Evolutionary conservation across 495 filamentous ascomycete species (phyloP), one percentile per base, ranked within the genome.

Genomic region (Trichoderma reesei): DNA sequence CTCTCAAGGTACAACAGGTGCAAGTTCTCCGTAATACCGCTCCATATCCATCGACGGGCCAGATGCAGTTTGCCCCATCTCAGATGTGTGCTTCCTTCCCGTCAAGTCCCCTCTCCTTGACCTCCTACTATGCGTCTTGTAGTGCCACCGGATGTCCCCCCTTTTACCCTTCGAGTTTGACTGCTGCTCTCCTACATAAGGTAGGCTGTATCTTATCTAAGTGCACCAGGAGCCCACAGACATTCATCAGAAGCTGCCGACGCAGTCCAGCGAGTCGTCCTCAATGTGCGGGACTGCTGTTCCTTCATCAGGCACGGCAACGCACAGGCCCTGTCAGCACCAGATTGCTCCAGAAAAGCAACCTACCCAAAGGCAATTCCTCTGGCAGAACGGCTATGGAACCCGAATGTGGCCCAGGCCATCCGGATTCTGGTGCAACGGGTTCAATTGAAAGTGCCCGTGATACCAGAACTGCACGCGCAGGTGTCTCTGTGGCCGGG

Each of bases 61-160:
- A 56, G 51, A 13, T 56, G 51, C 51, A 56, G 51, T 33, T 56
- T n/a, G 51, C 51, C 51, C 51, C 51, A 34, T 56, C 31, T 56
- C 51, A 56, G 51, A 39, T 39, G 37, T 39, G 5, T 39, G 51
- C 9, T 56, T 9, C 34, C 8, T 31, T 56, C 8, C 34, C 20
- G 31, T 13, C 34, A 6, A 6, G 9, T 18, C 13, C 26, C 20
- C 34, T 6, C 1, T 56, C 3, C 51, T 56, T 56, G 3, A 56
- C 51, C 51, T 56, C 51, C 51, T 56, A n/a, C n/a, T n/a, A n/a
- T n/a, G n/a, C n/a, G n/a, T n/a, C n/a, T n/a, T n/a, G n/a, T n/a
- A n/a, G n/a, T n/a, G n/a, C 34, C 16, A 14, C 20, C 31, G 2
- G 13, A 31, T 33, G 13, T 31, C 51, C 26, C 26, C 26, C 31